These are phyloP conservation scores for Flueggea neowawraea DNA, from an alignment of 441 rosid species.

Conservation along the genomic window DNA sequence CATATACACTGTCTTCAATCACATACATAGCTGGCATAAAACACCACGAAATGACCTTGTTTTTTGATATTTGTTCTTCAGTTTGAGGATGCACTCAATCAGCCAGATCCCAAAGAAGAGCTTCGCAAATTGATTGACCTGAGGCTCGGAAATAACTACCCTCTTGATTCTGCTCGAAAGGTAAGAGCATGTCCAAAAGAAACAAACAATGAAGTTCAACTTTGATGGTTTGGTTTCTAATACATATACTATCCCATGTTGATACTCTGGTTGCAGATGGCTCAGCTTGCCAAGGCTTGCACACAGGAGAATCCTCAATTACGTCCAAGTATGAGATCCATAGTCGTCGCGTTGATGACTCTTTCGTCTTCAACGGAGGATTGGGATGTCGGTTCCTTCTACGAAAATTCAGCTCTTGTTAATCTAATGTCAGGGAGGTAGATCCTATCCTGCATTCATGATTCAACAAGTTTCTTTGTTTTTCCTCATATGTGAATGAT, in stretches of 20 bases:
- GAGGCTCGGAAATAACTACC: slow-evolving; percentile 70
- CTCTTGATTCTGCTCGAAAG: slow-evolving; percentile 67
- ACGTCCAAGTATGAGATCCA: slow-evolving; percentile 84
- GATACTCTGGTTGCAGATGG: slow-evolving; percentile 51
- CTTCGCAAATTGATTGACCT: slow-evolving; percentile 63
- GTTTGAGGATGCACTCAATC: slow-evolving; percentile 75
- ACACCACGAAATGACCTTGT: not conserved
- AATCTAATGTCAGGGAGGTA: slow-evolving; percentile 84
- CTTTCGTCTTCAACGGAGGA: slow-evolving; percentile 81
- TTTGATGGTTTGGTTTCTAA: no score
- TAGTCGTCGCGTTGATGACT: slow-evolving; percentile 86
- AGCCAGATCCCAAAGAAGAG: slow-evolving; percentile 57
- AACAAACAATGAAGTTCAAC: no score
- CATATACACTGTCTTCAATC: no score
- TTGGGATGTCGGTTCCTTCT: slow-evolving; percentile 79
- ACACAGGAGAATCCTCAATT: slow-evolving; percentile 77
- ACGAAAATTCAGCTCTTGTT: slow-evolving; percentile 61
- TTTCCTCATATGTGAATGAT: not conserved
- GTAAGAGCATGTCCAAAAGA: slow-evolving; percentile 21
- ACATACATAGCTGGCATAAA: no score
- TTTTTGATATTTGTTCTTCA: slow-evolving; percentile 18
- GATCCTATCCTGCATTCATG: not conserved
- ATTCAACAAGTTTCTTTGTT: not conserved
- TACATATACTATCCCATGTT: no score
- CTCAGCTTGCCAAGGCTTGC: slow-evolving; percentile 83